Base-by-base conservation (phyloP, 2,329 filamentous ascomycete genomes). In the Sclerotinia subarctica region DNA sequence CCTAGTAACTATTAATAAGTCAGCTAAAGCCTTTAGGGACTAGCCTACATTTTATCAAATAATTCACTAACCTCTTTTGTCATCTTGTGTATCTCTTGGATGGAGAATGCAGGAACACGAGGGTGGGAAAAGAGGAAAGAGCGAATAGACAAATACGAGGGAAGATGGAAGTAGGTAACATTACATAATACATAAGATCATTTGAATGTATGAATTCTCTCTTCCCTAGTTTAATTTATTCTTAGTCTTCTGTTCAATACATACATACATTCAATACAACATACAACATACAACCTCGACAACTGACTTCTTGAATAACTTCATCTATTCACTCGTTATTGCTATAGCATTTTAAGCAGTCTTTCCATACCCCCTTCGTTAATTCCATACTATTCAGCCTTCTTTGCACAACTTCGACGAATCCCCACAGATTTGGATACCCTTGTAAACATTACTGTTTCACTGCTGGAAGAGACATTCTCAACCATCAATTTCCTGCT, bases 31-130 rank as follows among this genome's bases (percentile, higher is more conserved):
- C 2, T 38, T 13, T 38, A 38, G 10, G 38, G 38, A 38, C 8
- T 63, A 52, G 63, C 21, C 47, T 42, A 57, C 17, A 56, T 65
- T 47, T 46, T 21, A 47, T 57, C 42, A 38, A 19, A 65, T 46
- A 10, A 51, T n/a, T 19, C 7, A 26, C 2, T 32, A 32, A 13
- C 15, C 49, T 11, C 5, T 21, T 42, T n/a, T 54, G 47, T 15
- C n/a, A 26, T 11, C 42, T 64, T 53, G 29, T 42, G 15, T 53
- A n/a, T n/a, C 51, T 24, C 53, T 59, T 51, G 53, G 56, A 29
- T 44, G 53, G 53, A 54, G 64, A 66, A 66, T 60, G 64, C 44
- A 66, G 64, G 64, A 66, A 66, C 64, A 59, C 53, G 64, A 59
- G 44, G 21, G 35, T n/a, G 46, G 21, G 21, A 32, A 6, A 42